Evolutionary conservation across 495 filamentous ascomycete genomes (phyloP).

Genomic region (Thermothielavioides terrestris): DNA sequence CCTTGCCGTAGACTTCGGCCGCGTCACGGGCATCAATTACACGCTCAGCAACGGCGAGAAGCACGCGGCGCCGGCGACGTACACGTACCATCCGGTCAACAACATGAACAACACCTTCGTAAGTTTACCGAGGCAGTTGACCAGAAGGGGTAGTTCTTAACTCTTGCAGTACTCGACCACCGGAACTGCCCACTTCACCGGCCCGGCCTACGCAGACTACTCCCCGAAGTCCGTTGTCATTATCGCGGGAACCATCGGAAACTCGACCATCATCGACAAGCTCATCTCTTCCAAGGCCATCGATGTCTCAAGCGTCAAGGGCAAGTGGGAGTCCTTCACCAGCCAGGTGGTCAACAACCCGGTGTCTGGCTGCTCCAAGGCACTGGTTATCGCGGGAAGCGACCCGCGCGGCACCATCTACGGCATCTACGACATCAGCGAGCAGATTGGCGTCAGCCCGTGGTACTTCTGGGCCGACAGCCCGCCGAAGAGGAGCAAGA

Average conservation of each 20-base stretch:
- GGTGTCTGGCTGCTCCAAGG: slow-evolving; percentile 45
- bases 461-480: slow-evolving; percentile 75
- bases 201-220: slow-evolving; percentile 37
- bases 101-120: slow-evolving; percentile 41
- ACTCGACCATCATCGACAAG: slow-evolving; percentile 50
- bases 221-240: slow-evolving; percentile 46
- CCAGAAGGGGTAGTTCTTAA: not conserved
- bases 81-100: slow-evolving; percentile 37
- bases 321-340: slow-evolving; percentile 63
- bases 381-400: slow-evolving; percentile 60
- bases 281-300: slow-evolving; percentile 48
- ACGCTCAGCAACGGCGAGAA: slow-evolving; percentile 43
- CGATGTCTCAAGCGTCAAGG: slow-evolving; percentile 45
- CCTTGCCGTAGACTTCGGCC: slow-evolving; percentile 61
- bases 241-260: slow-evolving; percentile 60
- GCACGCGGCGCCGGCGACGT: slow-evolving; percentile 26
- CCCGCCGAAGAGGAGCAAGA: slow-evolving; percentile 42
- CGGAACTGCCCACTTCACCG: slow-evolving; percentile 34
- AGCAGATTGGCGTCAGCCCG: slow-evolving; percentile 69
- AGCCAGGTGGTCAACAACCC: slow-evolving; percentile 52
- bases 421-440: slow-evolving; percentile 64
- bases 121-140: slow-evolving; percentile 5
- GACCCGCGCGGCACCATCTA: slow-evolving; percentile 64
- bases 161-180: slow-evolving; percentile 35
- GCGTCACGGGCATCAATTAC: slow-evolving; percentile 55